These are phyloP conservation scores for Phytophthora megakarya DNA, from an alignment of 352 stramenopile species.

Conservation along the genomic window DNA sequence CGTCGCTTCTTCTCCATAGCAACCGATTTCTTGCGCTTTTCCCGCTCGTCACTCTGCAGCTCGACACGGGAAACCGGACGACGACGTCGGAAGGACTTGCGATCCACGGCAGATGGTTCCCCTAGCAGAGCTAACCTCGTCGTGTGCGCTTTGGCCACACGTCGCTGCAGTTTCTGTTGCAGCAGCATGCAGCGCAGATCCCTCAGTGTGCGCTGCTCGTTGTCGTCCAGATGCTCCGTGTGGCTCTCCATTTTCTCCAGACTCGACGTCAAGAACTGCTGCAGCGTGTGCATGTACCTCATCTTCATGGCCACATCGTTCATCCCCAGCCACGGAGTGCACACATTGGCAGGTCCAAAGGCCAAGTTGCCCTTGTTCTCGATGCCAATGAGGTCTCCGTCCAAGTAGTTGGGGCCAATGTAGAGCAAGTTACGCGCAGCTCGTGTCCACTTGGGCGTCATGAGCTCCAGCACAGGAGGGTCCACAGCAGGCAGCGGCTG, in stretches of 20 bases:
- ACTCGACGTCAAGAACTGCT: constrained; percentile 70
- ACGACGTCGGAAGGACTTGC: constrained; percentile 75
- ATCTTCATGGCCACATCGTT: constrained; percentile 81
- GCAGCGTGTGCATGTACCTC: constrained; percentile 71
- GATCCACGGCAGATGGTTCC: constrained; percentile 67
- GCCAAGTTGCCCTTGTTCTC: constrained; percentile 52
- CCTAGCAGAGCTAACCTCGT: constrained; percentile 68
- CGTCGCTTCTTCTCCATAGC: constrained; percentile 84
- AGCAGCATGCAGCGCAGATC: constrained; percentile 73
- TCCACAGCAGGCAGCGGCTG: constrained; percentile 7
- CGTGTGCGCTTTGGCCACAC: constrained; percentile 65
- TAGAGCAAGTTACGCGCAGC: constrained; percentile 55
- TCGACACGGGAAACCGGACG: constrained; percentile 66
- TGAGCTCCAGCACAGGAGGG: constrained; percentile 29
- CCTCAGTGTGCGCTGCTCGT: constrained; percentile 55
- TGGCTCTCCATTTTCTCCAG: constrained; percentile 66
- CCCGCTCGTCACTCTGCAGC: constrained; percentile 70
- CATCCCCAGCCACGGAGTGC: constrained; percentile 59
- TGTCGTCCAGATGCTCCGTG: constrained; percentile 36
- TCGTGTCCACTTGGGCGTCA: constrained; percentile 73
- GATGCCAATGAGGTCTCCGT: constrained; percentile 69
- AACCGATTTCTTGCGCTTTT: constrained; percentile 83
- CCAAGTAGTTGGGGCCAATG: constrained; percentile 65
- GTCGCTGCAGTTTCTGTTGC: constrained; percentile 72
- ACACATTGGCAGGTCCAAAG: constrained; percentile 69